Evolutionary conservation across 164 flowering plant species (phyloP).

Genomic region (Buxus sempervirens): DNA sequence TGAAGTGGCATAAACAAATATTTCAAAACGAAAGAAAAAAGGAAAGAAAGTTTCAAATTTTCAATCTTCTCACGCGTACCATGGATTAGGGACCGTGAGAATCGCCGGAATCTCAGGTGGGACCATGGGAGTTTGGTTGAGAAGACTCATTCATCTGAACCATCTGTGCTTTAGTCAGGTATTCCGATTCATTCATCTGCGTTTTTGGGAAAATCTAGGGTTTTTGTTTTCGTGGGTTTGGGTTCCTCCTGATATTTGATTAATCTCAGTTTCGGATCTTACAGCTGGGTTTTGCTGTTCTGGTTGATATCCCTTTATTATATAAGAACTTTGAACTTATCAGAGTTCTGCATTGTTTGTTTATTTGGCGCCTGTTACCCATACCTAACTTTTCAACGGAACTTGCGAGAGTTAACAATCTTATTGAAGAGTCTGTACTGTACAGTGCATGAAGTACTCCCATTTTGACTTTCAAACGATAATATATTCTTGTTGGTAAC

Average conservation of each 20-base stretch:
- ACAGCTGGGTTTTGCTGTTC: constrained; percentile 23
- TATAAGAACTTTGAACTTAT: background rate
- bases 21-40: background rate
- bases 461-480: too few species aligned
- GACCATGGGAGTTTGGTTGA: constrained; percentile 12
- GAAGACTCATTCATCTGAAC: constrained; percentile 14
- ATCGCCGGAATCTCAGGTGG: constrained; percentile 33
- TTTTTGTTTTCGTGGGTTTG: too few species aligned
- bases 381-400: background rate
- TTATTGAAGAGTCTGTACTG: background rate
- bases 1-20: too few species aligned
- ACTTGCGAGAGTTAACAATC: background rate
- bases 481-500: background rate
- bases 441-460: too few species aligned
- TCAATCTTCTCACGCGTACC: constrained; percentile 17
- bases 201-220: background rate
- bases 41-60: background rate
- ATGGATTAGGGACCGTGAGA: constrained; percentile 3
- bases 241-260: background rate
- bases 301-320: background rate
- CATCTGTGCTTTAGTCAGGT: constrained; percentile 22
- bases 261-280: constrained; percentile 6
- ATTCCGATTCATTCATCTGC: constrained; percentile 15
- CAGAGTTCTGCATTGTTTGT: background rate
- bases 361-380: background rate